phyloP scores from a whole-genome alignment of 2,329 filamentous ascomycete genomes.

The Pseudogymnoascus sp. region DNA sequence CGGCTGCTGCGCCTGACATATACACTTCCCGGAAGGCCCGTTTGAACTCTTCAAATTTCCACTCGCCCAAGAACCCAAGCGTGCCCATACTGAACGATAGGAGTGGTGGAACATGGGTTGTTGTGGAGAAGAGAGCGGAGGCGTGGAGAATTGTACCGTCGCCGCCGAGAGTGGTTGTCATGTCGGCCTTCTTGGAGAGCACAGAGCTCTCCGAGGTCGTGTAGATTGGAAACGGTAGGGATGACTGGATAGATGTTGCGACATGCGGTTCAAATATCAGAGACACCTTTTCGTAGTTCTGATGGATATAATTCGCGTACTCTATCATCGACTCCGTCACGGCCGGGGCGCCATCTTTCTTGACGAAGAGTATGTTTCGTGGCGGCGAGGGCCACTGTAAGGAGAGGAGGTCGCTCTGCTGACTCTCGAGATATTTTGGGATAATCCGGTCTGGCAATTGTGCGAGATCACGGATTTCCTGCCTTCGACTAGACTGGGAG shows the following conservation, averaged over 20 bases:
- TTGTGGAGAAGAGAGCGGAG: conserved; percentile 76
- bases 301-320: conserved; percentile 47
- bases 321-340: conserved; percentile 31
- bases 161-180: conserved; percentile 83
- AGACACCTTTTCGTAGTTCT: conserved; percentile 72
- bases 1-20: conserved; percentile 58
- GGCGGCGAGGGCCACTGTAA: conserved; percentile 62
- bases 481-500: conserved; percentile 24
- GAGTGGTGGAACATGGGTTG: conserved; percentile 76
- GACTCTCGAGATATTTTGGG: conserved; percentile 58
- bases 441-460: conserved; percentile 47
- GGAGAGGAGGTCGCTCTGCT: conserved; percentile 52
- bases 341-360: conserved; percentile 50
- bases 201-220: conserved; percentile 34
- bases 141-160: conserved; percentile 87
- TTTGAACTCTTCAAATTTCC: conserved; percentile 92
- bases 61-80: conserved; percentile 88
- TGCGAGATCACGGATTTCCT: conserved; percentile 43
- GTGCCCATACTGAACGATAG: conserved; percentile 96
- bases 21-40: conserved; percentile 87
- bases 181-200: conserved; percentile 74
- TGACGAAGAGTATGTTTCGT: conserved; percentile 60
- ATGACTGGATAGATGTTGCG: conserved; percentile 62
- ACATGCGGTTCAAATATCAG: conserved; percentile 75
- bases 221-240: conserved; percentile 68